Evolutionary conservation across 768 basidiomycete genomes (phyloP).

Genomic region (Dioszegia aurantiaca): DNA sequence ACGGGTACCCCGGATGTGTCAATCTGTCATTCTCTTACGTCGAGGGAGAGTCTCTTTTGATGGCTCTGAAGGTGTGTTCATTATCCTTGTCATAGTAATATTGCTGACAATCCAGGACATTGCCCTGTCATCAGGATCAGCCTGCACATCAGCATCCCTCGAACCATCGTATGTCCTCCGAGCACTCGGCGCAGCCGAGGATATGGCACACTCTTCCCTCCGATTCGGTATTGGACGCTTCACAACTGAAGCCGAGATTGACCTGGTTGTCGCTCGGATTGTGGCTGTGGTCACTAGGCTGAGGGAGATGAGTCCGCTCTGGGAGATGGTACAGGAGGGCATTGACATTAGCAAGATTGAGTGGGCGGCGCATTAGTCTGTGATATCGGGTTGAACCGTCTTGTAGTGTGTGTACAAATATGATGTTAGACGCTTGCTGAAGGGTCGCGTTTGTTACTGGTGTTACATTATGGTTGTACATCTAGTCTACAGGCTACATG

Average conservation of each 20-base stretch:
- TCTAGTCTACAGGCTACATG: neutral
- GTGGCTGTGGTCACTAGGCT: conserved; percentile 79
- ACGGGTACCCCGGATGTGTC: conserved; percentile 93
- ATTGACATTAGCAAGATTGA: conserved; percentile 93
- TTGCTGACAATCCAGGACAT: conserved; percentile 64
- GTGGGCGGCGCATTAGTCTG: conserved; percentile 57
- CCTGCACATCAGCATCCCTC: conserved; percentile 95
- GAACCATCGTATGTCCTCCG: conserved; percentile 98
- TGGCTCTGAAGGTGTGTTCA: conserved; percentile 82
- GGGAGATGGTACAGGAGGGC: conserved; percentile 99
- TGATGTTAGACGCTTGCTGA: neutral
- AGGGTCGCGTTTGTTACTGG: neutral
- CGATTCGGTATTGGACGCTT: conserved; percentile 97
- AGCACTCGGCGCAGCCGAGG: conserved; percentile 94
- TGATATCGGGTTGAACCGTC: neutral
- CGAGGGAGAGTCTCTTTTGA: conserved; percentile 92
- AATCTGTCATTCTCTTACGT: conserved; percentile 95
- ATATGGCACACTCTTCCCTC: conserved; percentile 97
- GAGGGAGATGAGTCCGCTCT: conserved; percentile 95
- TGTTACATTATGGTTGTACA: no score
- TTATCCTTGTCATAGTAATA: neutral
- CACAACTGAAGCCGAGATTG: conserved; percentile 94
- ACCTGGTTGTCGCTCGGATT: conserved; percentile 86
- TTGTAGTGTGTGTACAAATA: conserved; percentile 8
- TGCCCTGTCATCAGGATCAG: conserved; percentile 94